Percentiles rank a stretch among this genome's conserved stretches.
Evolutionary conservation across 306 rosid genomes (phyloP).

Genomic region (Calophaca sinica): DNA sequence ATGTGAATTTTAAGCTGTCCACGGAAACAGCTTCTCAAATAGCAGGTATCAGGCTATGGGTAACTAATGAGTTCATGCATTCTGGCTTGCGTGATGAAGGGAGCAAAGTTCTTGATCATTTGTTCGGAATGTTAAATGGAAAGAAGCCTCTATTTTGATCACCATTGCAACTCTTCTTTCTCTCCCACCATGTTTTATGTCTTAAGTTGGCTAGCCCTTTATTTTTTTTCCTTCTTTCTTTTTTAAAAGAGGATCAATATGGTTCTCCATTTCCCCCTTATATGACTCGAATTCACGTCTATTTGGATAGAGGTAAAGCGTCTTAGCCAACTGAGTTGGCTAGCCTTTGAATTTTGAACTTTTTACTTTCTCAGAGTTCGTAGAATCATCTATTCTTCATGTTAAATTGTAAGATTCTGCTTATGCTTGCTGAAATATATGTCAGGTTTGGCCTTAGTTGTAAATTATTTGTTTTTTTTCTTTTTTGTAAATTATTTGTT

Average conservation of each 20-base stretch:
- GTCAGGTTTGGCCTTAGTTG: not conserved
- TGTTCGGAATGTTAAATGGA: conserved; percentile 84
- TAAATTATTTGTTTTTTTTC: not conserved
- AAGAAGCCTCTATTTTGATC: conserved; percentile 87
- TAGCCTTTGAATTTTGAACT: conserved; percentile 7
- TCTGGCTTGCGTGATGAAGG: conserved; percentile 92
- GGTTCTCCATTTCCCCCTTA: no score
- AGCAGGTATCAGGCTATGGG: conserved; percentile 83
- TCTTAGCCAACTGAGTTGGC: not conserved
- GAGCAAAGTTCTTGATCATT: conserved; percentile 76
- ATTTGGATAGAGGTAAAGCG: no score
- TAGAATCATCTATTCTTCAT: conserved; percentile 11
- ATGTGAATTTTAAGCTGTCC: conserved; percentile 76
- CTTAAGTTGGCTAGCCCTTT: conserved; percentile 4
- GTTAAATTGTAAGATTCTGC: not conserved
- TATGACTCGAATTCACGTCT: no score
- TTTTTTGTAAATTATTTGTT: not conserved
- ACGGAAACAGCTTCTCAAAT: conserved; percentile 89
- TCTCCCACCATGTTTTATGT: not conserved
- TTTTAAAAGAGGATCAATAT: no score
- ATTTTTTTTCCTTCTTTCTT: no score
- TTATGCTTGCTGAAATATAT: not conserved
- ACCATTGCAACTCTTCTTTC: conserved; percentile 13
- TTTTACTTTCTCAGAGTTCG: not conserved
- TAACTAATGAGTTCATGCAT: conserved; percentile 94